Evolutionary conservation across 345 rosid genomes (phyloP).

Genomic region (Barbarea vulgaris): DNA sequence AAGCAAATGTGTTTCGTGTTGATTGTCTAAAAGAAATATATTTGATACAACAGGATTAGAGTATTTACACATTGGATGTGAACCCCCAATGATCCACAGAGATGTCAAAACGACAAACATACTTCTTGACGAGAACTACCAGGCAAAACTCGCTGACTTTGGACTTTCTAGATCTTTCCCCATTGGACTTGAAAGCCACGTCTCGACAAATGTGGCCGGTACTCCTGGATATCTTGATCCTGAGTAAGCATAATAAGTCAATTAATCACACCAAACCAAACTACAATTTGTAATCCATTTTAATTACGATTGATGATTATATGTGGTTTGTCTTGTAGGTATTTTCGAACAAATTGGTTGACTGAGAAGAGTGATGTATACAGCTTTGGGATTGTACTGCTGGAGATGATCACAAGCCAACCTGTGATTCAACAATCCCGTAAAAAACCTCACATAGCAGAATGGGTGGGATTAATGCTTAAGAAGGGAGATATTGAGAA

Average conservation of each 20-base stretch:
- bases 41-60: too few species aligned
- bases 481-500: not conserved
- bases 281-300: too few species aligned
- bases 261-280: too few species aligned
- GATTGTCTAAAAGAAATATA: too few species aligned
- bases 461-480: slow-evolving; percentile 6
- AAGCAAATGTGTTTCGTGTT: too few species aligned
- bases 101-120: slow-evolving; percentile 51
- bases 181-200: slow-evolving; percentile 25
- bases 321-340: slow-evolving; percentile 35
- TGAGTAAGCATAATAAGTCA: too few species aligned
- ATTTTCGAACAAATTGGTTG: slow-evolving; percentile 30
- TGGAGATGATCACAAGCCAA: slow-evolving; percentile 44
- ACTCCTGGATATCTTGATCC: slow-evolving; percentile 54
- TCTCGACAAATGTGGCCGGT: slow-evolving; percentile 19
- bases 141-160: slow-evolving; percentile 48
- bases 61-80: slow-evolving; percentile 48
- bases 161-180: slow-evolving; percentile 44
- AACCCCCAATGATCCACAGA: slow-evolving; percentile 46
- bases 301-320: too few species aligned
- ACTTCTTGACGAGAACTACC: slow-evolving; percentile 37
- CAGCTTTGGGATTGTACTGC: slow-evolving; percentile 41
- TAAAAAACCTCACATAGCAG: slow-evolving; percentile 21
- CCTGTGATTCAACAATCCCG: slow-evolving; percentile 23
- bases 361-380: slow-evolving; percentile 49